Conservation (phyloP, 2,329 filamentous ascomycete genomes). For the Cytospora piceicola region DNA sequence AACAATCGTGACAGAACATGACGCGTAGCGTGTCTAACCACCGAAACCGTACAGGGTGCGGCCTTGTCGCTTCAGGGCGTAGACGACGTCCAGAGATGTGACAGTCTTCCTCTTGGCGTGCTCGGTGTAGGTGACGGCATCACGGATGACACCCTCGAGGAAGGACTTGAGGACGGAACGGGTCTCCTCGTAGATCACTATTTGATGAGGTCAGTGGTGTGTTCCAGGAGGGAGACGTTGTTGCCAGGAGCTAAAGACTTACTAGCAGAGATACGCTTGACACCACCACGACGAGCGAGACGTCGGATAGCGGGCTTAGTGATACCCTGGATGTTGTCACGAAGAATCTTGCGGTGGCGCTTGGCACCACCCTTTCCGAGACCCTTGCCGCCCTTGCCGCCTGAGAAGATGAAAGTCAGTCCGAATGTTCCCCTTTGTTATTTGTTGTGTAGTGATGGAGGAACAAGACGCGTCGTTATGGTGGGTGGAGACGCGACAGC, state of each 20-base stretch:
- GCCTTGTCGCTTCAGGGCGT: conserved; percentile 70
- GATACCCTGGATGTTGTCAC: conserved; percentile 99
- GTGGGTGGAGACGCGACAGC: background rate
- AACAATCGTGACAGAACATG: conserved; percentile 33
- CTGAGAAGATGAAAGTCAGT: conserved; percentile 48
- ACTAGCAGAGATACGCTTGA: conserved; percentile 99
- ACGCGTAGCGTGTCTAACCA: conserved; percentile 61
- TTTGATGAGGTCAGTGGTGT: conserved; percentile 30
- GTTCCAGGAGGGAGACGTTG: background rate
- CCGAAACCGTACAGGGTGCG: conserved; percentile 87
- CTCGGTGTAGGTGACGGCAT: conserved; percentile 81
- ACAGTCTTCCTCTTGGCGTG: conserved; percentile 83
- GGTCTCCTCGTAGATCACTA: conserved; percentile 83
- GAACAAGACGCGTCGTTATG: conserved; percentile 10
- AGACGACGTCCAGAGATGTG: conserved; percentile 70
- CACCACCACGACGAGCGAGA: conserved; percentile 98
- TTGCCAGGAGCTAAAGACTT: conserved; percentile 44
- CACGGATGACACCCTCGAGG: conserved; percentile 80
- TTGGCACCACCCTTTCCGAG: conserved; percentile 98
- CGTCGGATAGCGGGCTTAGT: conserved; percentile 98
- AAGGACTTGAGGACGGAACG: conserved; percentile 83
- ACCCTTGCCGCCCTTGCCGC: conserved; percentile 95
- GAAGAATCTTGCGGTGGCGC: conserved; percentile 98
- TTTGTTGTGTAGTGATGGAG: background rate
- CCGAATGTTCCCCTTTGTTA: background rate